These are phyloP conservation scores for Rhododendron mucronatum DNA, from an alignment of 148 eudicot genomes.

Conservation along the genomic window DNA sequence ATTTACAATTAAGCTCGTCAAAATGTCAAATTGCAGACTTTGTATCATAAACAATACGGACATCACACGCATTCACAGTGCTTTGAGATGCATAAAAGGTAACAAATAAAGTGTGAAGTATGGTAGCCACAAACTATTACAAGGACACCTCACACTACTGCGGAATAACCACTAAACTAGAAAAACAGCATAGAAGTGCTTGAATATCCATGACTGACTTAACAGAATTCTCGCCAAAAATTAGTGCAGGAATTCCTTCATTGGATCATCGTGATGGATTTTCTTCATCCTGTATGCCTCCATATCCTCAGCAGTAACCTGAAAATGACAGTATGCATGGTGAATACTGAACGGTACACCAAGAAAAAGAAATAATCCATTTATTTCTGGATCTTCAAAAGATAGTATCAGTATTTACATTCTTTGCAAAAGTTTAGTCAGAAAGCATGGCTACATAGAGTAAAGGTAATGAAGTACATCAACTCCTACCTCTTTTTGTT, in stretches of 20 bases:
- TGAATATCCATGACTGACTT: background rate
- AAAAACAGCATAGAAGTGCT: background rate
- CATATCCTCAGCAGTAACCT: constrained; percentile 84
- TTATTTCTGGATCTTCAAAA: background rate
- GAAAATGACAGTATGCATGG: background rate
- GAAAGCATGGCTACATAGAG: background rate
- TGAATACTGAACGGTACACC: background rate
- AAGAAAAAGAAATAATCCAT: background rate
- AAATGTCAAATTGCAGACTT: background rate
- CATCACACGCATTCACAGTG: background rate
- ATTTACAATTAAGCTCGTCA: background rate
- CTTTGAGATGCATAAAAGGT: background rate
- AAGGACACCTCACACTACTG: background rate
- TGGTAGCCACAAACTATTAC: background rate
- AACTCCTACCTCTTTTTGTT: background rate
- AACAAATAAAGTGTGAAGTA: background rate
- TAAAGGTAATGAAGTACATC: background rate
- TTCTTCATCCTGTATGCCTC: constrained; percentile 89
- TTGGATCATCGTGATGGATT: constrained; percentile 78
- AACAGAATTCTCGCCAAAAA: background rate
- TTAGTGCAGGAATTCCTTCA: constrained; percentile 68
- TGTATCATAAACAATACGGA: background rate
- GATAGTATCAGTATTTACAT: background rate
- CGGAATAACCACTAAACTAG: background rate
- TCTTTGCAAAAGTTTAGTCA: background rate